Conservation (phyloP, 2,329 filamentous ascomycete genomes). For the Aureobasidium pullulans region DNA sequence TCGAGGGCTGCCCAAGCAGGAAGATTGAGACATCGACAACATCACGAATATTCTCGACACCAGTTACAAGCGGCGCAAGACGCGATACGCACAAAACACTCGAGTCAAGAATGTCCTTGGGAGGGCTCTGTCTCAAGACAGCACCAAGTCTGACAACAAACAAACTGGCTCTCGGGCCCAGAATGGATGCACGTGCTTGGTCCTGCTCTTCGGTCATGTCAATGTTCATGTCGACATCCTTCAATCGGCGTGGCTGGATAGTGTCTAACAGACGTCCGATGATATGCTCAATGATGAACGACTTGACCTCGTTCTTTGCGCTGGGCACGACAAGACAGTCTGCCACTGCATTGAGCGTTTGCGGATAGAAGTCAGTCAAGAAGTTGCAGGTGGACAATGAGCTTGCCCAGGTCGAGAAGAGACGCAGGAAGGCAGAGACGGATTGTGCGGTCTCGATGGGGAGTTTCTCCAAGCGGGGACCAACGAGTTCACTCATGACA, state of each 20-base stretch:
- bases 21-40: slow-evolving; percentile 74
- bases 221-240: slow-evolving; percentile 1
- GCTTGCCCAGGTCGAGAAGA: slow-evolving; percentile 75
- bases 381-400: slow-evolving; percentile 60
- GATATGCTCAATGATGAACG: slow-evolving; percentile 68
- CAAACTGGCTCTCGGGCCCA: slow-evolving; percentile 60
- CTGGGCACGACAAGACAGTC: slow-evolving; percentile 65
- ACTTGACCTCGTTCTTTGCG: slow-evolving; percentile 78
- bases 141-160: slow-evolving; percentile 51
- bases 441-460: slow-evolving; percentile 82
- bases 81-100: slow-evolving; percentile 74
- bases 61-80: slow-evolving; percentile 62
- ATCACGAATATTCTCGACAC: slow-evolving; percentile 62
- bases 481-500: slow-evolving; percentile 69
- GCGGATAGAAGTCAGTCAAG: slow-evolving; percentile 53
- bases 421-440: slow-evolving; percentile 70
- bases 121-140: slow-evolving; percentile 51
- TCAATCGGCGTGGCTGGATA: slow-evolving; percentile 41
- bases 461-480: slow-evolving; percentile 69
- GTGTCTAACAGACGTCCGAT: slow-evolving; percentile 58
- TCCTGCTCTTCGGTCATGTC: slow-evolving; percentile 31
- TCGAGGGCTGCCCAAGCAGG: slow-evolving; percentile 75
- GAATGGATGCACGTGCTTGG: slow-evolving; percentile 49
- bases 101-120: slow-evolving; percentile 69
- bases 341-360: slow-evolving; percentile 61